These are phyloP conservation scores for Diaporthe sp. DNA, from an alignment of 2,329 filamentous ascomycete species.

Conservation along the genomic window DNA sequence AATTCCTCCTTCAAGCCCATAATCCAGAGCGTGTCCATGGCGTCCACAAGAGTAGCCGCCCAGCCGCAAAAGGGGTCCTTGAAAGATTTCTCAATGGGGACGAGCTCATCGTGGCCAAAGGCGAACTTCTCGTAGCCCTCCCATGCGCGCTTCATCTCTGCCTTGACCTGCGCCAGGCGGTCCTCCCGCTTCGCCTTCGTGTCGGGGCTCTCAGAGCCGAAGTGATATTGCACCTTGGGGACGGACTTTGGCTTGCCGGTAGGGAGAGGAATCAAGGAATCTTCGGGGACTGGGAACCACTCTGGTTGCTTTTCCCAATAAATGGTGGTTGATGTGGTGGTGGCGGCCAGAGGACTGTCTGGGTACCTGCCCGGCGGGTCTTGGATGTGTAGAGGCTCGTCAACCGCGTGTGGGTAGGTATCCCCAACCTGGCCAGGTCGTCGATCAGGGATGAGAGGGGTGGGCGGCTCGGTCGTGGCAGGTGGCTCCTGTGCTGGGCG, in stretches of 20 bases:
- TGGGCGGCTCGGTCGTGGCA: conserved; percentile 44
- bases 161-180: conserved; percentile 77
- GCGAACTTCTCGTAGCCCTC: conserved; percentile 83
- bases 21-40: conserved; percentile 88
- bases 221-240: conserved; percentile 82
- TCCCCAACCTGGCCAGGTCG: conserved; percentile 44
- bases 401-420: conserved; percentile 42
- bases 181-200: conserved; percentile 73
- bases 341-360: conserved; percentile 40
- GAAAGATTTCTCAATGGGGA: conserved; percentile 75
- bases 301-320: conserved; percentile 84
- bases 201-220: conserved; percentile 73
- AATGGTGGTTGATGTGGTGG: conserved; percentile 51
- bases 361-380: conserved; percentile 44
- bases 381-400: conserved; percentile 43
- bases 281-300: conserved; percentile 80
- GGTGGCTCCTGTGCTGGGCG: conserved; percentile 46
- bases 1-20: conserved; percentile 86
- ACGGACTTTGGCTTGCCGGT: conserved; percentile 77
- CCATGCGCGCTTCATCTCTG: conserved; percentile 85
- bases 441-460: conserved; percentile 49
- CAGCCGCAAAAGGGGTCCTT: conserved; percentile 91
- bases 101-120: conserved; percentile 89
- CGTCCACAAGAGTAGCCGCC: conserved; percentile 89
- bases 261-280: conserved; percentile 82